A percentile compares a stretch with the other conserved stretches of the same genome.
These are phyloP conservation scores for Bipolaris gigantea DNA, from an alignment of 2,329 filamentous ascomycete species.

Conservation along the genomic window DNA sequence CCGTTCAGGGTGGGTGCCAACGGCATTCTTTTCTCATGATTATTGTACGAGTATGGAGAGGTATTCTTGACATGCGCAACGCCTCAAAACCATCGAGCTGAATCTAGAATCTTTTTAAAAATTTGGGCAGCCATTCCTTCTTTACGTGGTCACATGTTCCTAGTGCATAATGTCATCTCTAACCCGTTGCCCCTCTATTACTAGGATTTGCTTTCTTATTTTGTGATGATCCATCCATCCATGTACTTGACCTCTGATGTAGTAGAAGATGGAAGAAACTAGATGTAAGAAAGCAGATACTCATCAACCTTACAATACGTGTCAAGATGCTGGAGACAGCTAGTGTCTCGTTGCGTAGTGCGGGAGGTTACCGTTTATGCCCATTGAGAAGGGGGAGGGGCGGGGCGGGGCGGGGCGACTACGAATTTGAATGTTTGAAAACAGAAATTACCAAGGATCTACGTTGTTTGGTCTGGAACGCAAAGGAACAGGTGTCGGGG, in stretches of 20 bases:
- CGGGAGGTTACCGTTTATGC: background rate
- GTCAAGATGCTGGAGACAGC: background rate
- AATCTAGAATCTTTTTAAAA: slow-evolving; percentile 28
- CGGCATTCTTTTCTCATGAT: slow-evolving; percentile 3
- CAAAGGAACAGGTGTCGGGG: background rate
- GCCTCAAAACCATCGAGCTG: slow-evolving; percentile 1
- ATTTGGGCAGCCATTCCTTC: slow-evolving; percentile 42
- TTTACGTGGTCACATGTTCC: slow-evolving; percentile 32
- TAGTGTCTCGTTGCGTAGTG: background rate
- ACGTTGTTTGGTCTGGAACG: background rate
- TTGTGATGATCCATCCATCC: background rate
- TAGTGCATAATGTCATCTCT: slow-evolving; percentile 40
- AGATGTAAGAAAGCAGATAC: background rate
- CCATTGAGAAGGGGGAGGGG: too few relatives aligned
- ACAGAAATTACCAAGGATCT: background rate
- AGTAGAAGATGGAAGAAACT: background rate
- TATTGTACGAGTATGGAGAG: slow-evolving; percentile 20
- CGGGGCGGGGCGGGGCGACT: too few relatives aligned
- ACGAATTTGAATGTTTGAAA: background rate
- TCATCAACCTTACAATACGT: background rate
- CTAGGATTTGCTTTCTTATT: slow-evolving; percentile 5
- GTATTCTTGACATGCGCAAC: slow-evolving; percentile 10
- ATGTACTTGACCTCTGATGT: background rate
- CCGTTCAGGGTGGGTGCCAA: background rate
- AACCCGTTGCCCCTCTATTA: slow-evolving; percentile 42